A percentile compares a stretch with the other conserved stretches of the same genome.
Evolutionary conservation across 345 rosid genomes (phyloP).

Genomic region (Gossypium australe): DNA sequence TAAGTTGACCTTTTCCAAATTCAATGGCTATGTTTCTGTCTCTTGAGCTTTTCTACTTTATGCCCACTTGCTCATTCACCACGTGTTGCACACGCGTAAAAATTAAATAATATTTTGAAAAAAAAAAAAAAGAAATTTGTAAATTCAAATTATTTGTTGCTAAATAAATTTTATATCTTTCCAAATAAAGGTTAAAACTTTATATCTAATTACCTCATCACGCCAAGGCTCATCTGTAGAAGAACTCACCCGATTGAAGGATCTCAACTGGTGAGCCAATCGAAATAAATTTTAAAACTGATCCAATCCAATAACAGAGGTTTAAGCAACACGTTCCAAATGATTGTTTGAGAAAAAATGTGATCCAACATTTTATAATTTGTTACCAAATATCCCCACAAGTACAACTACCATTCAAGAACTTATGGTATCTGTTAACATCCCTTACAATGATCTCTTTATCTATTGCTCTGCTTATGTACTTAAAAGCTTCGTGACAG

Average conservation of each 20-base stretch:
- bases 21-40: not conserved
- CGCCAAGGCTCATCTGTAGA: no score
- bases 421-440: slow-evolving; percentile 43
- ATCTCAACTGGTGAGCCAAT: no score
- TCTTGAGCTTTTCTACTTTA: not conserved
- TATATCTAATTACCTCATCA: no score
- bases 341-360: not conserved
- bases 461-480: slow-evolving; percentile 28
- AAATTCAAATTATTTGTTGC: no score
- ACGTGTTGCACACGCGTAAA: not conserved
- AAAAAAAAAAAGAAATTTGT: not conserved
- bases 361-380: not conserved
- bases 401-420: slow-evolving; percentile 32
- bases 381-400: slow-evolving; percentile 38
- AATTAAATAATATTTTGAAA: not conserved
- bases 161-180: no score
- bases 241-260: no score
- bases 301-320: no score
- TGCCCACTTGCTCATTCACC: not conserved
- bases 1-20: not conserved
- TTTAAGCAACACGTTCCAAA: not conserved
- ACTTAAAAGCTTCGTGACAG: slow-evolving; percentile 44
- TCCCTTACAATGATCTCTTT: slow-evolving; percentile 43
- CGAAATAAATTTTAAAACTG: no score
- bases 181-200: no score